Conservation (phyloP, 2,329 filamentous ascomycete species). For the Colletotrichum musicola region DNA sequence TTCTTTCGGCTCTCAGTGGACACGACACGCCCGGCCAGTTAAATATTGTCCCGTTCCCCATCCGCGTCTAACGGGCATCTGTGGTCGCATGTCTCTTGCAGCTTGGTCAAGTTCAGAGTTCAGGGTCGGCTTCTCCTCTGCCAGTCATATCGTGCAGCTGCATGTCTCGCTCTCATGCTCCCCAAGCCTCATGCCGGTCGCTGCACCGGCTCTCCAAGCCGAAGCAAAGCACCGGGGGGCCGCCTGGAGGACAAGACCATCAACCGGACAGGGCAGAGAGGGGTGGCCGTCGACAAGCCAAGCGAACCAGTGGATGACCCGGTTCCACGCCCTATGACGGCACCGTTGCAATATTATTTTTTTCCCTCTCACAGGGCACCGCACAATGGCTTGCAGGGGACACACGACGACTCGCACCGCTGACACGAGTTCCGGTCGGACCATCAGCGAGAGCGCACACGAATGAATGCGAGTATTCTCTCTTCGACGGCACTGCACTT, state of each 20-base stretch:
- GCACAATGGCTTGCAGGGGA: neutral
- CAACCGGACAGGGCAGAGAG: neutral
- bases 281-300: neutral
- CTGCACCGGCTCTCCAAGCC: slow-evolving; percentile 29
- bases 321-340: slow-evolving; percentile 20
- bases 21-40: neutral
- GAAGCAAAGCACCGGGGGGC: slow-evolving; percentile 16
- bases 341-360: neutral
- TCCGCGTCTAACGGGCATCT: slow-evolving; percentile 7
- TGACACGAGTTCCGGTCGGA: neutral
- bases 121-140: slow-evolving; percentile 21
- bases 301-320: neutral
- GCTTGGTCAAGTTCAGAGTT: slow-evolving; percentile 15
- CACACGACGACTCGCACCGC: slow-evolving; percentile 17
- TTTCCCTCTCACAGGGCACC: neutral
- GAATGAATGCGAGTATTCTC: neutral
- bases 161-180: slow-evolving; percentile 31
- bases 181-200: slow-evolving; percentile 29
- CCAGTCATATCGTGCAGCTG: slow-evolving; percentile 33
- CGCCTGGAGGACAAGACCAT: slow-evolving; percentile 1
- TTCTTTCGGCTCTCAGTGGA: slow-evolving; percentile 14
- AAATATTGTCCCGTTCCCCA: neutral
- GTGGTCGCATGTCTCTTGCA: slow-evolving; percentile 27
- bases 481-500: slow-evolving; percentile 3
- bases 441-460: slow-evolving; percentile 6